These are phyloP conservation scores for Bjerkandera adusta DNA, from an alignment of 1,284 basidiomycete genomes.

Conservation along the genomic window DNA sequence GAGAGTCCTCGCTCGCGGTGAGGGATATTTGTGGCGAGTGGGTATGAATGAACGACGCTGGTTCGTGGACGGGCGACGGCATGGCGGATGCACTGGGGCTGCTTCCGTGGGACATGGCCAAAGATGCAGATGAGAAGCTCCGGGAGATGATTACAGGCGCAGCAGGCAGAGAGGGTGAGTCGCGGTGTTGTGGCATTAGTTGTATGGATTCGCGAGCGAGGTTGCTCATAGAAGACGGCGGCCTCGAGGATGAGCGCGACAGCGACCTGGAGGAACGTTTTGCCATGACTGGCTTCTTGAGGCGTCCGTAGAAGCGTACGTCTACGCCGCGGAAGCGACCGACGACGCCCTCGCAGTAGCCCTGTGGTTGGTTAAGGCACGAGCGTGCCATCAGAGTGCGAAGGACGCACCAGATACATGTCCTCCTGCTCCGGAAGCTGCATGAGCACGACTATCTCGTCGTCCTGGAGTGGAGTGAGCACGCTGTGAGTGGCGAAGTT, in stretches of 20 bases:
- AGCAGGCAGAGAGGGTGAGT: conserved; percentile 18
- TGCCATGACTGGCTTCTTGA: conserved; percentile 80
- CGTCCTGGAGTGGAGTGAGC: conserved; percentile 49
- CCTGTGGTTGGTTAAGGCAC: conserved; percentile 20
- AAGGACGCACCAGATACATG: conserved; percentile 55
- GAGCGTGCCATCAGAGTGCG: neutral
- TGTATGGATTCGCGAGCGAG: conserved; percentile 15
- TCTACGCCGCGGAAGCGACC: conserved; percentile 72
- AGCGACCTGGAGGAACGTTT: conserved; percentile 45
- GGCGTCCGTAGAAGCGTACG: conserved; percentile 72
- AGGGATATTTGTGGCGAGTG: neutral
- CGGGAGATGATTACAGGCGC: conserved; percentile 6
- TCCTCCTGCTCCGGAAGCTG: conserved; percentile 58
- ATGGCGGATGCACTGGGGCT: conserved; percentile 3
- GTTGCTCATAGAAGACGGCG: conserved; percentile 22
- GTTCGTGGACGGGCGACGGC: conserved; percentile 5
- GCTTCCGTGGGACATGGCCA: conserved; percentile 1
- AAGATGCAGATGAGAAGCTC: conserved; percentile 6
- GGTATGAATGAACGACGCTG: conserved; percentile 2
- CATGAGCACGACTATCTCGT: conserved; percentile 80
- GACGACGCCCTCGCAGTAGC: conserved; percentile 86
- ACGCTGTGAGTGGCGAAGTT: conserved; percentile 1
- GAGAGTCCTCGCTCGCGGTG: conserved; percentile 5
- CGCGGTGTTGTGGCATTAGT: conserved; percentile 13
- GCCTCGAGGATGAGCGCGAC: conserved; percentile 26